phyloP scores from a whole-genome alignment of 2,329 filamentous ascomycete genomes.

The Ophiognomonia clavigignenti-juglandacearum region DNA sequence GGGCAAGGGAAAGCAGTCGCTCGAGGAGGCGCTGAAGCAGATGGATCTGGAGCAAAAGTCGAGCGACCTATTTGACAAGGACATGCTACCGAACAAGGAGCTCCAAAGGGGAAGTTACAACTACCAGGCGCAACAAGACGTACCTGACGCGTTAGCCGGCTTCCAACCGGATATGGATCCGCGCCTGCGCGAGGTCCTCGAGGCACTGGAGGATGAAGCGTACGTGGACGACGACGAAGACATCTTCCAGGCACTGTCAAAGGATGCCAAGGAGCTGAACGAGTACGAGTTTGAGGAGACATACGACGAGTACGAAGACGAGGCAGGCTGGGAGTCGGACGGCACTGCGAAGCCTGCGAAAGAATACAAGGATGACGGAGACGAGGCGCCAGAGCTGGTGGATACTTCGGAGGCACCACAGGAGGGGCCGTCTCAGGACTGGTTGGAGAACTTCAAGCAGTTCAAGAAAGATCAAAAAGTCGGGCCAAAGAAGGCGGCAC shows the following conservation, averaged over 20 bases:
- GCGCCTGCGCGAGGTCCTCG: constrained; percentile 79
- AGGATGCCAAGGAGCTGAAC: constrained; percentile 45
- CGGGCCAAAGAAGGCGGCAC: constrained; percentile 30
- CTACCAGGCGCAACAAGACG: constrained; percentile 89
- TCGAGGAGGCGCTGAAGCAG: constrained; percentile 77
- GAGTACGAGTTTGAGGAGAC: constrained; percentile 71
- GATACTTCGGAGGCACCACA: constrained; percentile 44
- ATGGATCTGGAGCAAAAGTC: constrained; percentile 51
- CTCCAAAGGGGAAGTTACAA: constrained; percentile 67
- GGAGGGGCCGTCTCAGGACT: constrained; percentile 67
- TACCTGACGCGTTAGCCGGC: constrained; percentile 86
- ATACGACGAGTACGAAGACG: constrained; percentile 55
- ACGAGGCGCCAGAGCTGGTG: constrained; percentile 45
- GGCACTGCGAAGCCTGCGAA: constrained; percentile 74
- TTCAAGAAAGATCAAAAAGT: constrained; percentile 79
- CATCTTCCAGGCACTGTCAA: constrained; percentile 59
- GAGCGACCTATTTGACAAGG: constrained; percentile 62
- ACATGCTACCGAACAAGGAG: constrained; percentile 75
- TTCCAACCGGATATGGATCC: constrained; percentile 99
- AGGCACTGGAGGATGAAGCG: constrained; percentile 91
- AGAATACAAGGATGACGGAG: constrained; percentile 48
- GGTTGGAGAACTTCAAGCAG: constrained; percentile 88
- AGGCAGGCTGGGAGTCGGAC: constrained; percentile 93
- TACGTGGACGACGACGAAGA: constrained; percentile 88
- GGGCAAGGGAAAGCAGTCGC: constrained; percentile 66